phyloP scores from a whole-genome alignment of 768 basidiomycete species.

The Rubroboletus pulcherrimus region DNA sequence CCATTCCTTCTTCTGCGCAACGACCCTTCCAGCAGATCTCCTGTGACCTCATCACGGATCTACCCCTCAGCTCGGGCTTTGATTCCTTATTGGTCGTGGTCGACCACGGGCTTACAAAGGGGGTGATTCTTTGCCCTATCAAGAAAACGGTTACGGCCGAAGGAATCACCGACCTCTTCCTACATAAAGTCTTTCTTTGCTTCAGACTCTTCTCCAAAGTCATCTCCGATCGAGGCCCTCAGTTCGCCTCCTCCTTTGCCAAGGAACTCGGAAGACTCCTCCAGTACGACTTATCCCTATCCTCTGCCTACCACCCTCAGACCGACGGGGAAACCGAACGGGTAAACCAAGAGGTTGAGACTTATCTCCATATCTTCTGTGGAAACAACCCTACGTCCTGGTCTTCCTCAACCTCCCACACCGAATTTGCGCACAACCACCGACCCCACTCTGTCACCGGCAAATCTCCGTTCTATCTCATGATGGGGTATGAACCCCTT shows the following conservation, averaged over 20 bases:
- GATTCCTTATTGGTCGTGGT: not conserved
- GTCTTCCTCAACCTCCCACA: not conserved
- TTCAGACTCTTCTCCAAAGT: too few species aligned
- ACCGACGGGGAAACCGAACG: not conserved
- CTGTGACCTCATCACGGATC: not conserved
- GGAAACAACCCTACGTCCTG: not conserved
- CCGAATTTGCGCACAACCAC: not conserved
- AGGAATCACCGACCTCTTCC: too few species aligned
- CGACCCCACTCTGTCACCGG: not conserved
- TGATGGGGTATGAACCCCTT: not conserved
- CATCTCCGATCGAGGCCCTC: too few species aligned
- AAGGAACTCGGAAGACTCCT: too few species aligned
- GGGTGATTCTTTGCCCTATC: not conserved
- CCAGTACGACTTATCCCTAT: not conserved
- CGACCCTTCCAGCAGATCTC: not conserved
- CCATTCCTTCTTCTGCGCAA: fast-evolving
- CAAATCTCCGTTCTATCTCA: too few species aligned
- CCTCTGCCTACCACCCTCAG: not conserved
- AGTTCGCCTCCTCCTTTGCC: too few species aligned
- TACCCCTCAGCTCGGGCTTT: not conserved
- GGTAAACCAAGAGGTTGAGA: not conserved
- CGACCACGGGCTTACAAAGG: not conserved
- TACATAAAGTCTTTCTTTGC: too few species aligned
- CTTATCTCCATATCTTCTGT: not conserved
- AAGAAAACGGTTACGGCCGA: too few species aligned